Base-by-base conservation (phyloP, 257 asterid species). In the Fraxinus quadrangulata region DNA sequence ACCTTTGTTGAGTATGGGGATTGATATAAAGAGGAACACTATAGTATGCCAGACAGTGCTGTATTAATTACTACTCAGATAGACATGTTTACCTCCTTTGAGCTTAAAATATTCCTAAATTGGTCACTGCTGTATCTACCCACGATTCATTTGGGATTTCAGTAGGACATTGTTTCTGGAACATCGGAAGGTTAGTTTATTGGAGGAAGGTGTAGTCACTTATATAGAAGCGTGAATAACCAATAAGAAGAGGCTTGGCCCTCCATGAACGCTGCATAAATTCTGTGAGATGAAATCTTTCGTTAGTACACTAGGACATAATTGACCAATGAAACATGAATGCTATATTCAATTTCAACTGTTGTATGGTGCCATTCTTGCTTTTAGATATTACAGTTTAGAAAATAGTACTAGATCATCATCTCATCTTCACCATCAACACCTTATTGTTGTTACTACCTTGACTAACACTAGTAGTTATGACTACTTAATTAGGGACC, bases 281-380 rank as follows among this genome's bases (percentile, higher is more conserved):
- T 56, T 0, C 24, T 5, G 13, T 6, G 66, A n/a, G 24, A n/a
- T 6, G 28, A 13, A 56, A 19, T n/a, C 66, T n/a, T 56, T 19
- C 8, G n/a, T 14, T 47, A 16, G 59, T 47, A 47, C 59, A n/a
- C 66, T 56, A 56, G 66, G 66, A 56, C 6, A 21, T 56, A 51
- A 19, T n/a, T 19, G 66, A 7, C 23, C 26, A 8, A 6, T 6
- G 26, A n/a, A 56, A n/a, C 21, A n/a, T 47, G 17, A 19, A n/a
- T 56, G 66, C 21, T n/a, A n/a, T 56, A 56, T 56, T 56, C 66
- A 56, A 56, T n/a, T 56, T 56, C 65, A 56, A n/a, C 28, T 56
- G 26, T 56, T 56, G 66, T 21, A 56, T 54, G 5, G 10, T 54
- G 66, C 24, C 21, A 56, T 56, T 21, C 66, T 19, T 56, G n/a